Percentiles rank a stretch among this genome's conserved stretches.
Conservation (phyloP, 1,284 basidiomycete genomes). For the Pseudozyma sp. region DNA sequence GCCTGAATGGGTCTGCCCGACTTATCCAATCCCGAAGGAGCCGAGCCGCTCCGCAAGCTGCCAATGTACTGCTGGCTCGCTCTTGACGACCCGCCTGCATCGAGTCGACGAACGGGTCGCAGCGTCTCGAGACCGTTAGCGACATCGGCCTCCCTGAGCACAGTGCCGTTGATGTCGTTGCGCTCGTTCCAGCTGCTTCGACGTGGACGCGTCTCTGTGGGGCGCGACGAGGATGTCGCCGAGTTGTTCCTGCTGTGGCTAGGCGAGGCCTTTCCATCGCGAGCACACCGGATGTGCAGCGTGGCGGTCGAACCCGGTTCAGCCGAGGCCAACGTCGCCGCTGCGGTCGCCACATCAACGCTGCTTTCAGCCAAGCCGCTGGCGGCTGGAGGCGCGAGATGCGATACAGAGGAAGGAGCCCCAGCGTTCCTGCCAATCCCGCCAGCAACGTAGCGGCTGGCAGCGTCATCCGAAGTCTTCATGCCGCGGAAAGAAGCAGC, state of each 20-base stretch:
- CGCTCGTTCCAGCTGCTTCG: constrained; percentile 72
- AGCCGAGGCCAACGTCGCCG: constrained; percentile 42
- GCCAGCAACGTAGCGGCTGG: constrained; percentile 18
- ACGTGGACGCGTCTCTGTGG: constrained; percentile 25
- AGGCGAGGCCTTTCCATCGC: constrained; percentile 45
- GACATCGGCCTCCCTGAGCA: constrained; percentile 82
- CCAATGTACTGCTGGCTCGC: constrained; percentile 85
- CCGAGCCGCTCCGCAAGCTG: constrained; percentile 38
- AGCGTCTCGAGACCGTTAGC: constrained; percentile 78
- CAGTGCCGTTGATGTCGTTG: constrained; percentile 77
- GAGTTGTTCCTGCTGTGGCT: constrained; percentile 38
- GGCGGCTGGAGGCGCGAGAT: constrained; percentile 34
- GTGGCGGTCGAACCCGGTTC: constrained; percentile 40
- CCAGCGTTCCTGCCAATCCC: constrained; percentile 34
- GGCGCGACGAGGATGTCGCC: constrained; percentile 26
- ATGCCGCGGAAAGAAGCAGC: constrained; percentile 51
- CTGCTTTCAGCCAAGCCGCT: constrained; percentile 32
- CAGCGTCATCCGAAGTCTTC: constrained; percentile 40
- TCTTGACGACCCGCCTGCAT: constrained; percentile 80
- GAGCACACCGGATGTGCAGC: constrained; percentile 39
- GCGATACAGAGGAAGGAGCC: constrained; percentile 20
- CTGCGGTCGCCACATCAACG: constrained; percentile 41
- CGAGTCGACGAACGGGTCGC: constrained; percentile 89
- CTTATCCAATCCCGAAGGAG: constrained; percentile 29
- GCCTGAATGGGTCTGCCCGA: neutral